phyloP scores from a whole-genome alignment of 2,329 filamentous ascomycete genomes.

The Eutypella sp. region DNA sequence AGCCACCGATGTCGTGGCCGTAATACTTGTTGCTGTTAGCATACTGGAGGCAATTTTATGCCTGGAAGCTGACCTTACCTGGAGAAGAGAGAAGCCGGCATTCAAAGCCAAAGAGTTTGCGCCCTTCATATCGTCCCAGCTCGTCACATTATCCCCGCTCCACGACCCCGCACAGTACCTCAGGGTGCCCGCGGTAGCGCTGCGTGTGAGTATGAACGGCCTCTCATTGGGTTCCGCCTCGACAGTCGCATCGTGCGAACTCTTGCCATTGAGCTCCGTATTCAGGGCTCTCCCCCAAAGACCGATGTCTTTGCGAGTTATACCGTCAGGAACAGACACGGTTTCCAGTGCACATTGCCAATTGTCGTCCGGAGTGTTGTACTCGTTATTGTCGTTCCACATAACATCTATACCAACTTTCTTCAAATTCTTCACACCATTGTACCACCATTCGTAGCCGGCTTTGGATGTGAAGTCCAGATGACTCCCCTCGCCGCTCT shows the following conservation, averaged over 20 bases:
- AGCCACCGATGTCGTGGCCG: constrained; percentile 71
- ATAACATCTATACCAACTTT: constrained; percentile 64
- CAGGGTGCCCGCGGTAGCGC: constrained; percentile 66
- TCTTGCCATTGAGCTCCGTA: constrained; percentile 66
- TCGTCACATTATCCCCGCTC: constrained; percentile 71
- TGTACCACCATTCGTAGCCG: constrained; percentile 67
- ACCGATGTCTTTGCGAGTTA: constrained; percentile 48
- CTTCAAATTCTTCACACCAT: constrained; percentile 59
- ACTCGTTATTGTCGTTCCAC: constrained; percentile 80
- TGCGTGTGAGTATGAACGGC: constrained; percentile 65
- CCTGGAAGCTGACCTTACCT: constrained; percentile 31
- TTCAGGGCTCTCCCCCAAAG: constrained; percentile 66
- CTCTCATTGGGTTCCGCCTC: constrained; percentile 53
- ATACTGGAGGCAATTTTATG: not conserved
- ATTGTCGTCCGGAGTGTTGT: constrained; percentile 59
- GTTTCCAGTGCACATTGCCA: constrained; percentile 58
- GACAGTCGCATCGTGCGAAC: constrained; percentile 62
- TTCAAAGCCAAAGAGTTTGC: constrained; percentile 65
- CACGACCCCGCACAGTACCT: constrained; percentile 66
- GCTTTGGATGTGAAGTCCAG: constrained; percentile 67
- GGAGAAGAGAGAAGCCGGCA: constrained; percentile 62
- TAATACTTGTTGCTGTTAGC: constrained; percentile 43
- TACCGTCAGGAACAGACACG: constrained; percentile 30
- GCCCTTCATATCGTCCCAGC: constrained; percentile 68
- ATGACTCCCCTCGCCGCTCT: constrained; percentile 65